These are phyloP conservation scores for Venturia asperata DNA, from an alignment of 2,329 filamentous ascomycete genomes.

Conservation along the genomic window DNA sequence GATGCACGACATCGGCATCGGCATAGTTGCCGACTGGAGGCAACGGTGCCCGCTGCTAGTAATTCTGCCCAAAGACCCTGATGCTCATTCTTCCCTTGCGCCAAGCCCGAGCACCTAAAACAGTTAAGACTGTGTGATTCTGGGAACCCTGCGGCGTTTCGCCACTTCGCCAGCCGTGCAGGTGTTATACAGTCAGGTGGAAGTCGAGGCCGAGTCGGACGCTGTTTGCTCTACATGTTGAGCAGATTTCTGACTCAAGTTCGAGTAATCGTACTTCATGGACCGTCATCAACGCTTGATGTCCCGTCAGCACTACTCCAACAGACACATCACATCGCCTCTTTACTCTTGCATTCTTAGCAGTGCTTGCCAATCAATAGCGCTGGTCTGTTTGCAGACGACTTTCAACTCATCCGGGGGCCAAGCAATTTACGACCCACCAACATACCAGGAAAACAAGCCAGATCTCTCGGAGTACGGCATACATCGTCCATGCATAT, in stretches of 20 bases:
- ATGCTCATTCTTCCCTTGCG: not conserved
- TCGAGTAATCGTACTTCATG: too few species aligned
- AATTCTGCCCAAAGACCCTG: not conserved
- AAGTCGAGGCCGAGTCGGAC: not conserved
- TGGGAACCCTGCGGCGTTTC: not conserved
- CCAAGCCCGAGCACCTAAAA: not conserved
- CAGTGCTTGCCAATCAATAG: too few species aligned
- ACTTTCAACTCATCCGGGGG: too few species aligned
- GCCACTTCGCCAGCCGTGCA: not conserved
- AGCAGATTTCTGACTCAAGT: not conserved
- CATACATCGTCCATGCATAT: too few species aligned
- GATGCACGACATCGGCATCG: not conserved
- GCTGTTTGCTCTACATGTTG: not conserved
- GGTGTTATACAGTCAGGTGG: not conserved
- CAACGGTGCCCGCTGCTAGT: not conserved
- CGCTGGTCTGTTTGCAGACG: too few species aligned
- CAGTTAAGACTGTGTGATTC: not conserved
- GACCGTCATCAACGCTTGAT: too few species aligned
- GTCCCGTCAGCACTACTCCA: too few species aligned
- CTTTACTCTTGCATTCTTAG: too few species aligned
- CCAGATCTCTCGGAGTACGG: too few species aligned
- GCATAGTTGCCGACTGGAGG: not conserved
- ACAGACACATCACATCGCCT: too few species aligned
- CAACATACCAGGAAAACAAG: too few species aligned
- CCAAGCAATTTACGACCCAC: too few species aligned